These are phyloP conservation scores for Trichosporon sp. DNA, from an alignment of 1,284 basidiomycete genomes.

Conservation along the genomic window DNA sequence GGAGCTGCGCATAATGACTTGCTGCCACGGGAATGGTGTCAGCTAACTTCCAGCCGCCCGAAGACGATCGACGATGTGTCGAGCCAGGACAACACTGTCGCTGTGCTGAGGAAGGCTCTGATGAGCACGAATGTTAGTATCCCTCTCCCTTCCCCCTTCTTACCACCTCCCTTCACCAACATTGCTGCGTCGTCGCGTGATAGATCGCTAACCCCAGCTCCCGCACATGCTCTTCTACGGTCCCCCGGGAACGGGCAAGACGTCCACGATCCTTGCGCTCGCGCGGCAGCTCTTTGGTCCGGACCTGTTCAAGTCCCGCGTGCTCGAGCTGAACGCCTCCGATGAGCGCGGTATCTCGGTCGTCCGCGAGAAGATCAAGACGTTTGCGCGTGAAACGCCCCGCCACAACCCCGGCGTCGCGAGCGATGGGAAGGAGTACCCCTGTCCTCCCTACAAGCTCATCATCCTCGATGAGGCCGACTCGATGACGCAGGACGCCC, in stretches of 20 bases:
- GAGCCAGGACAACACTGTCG: slow-evolving; percentile 94
- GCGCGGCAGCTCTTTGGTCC: slow-evolving; percentile 94
- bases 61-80: slow-evolving; percentile 97
- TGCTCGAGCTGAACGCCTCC: slow-evolving; percentile 98
- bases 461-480: slow-evolving; percentile 99
- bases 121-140: slow-evolving; percentile 81
- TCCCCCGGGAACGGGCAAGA: slow-evolving; percentile 98
- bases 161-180: too few species aligned
- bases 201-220: slow-evolving; percentile 63
- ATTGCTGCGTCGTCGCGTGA: too few species aligned
- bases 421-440: slow-evolving; percentile 77
- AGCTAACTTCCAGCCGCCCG: slow-evolving; percentile 69
- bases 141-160: not conserved
- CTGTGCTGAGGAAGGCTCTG: slow-evolving; percentile 86
- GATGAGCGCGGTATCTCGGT: slow-evolving; percentile 97
- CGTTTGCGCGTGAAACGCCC: slow-evolving; percentile 93
- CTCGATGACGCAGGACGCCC: slow-evolving; percentile 99
- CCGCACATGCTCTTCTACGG: slow-evolving; percentile 99
- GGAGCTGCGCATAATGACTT: too few species aligned
- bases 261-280: slow-evolving; percentile 91
- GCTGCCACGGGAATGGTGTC: too few species aligned
- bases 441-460: slow-evolving; percentile 98
- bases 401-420: slow-evolving; percentile 72
- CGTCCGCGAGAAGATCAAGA: slow-evolving; percentile 98
- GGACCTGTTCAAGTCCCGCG: slow-evolving; percentile 88